A percentile compares a stretch with the other conserved stretches of the same genome.
Evolutionary conservation across 2,329 filamentous ascomycete species (phyloP).

Genomic region (Alternaria viburni): DNA sequence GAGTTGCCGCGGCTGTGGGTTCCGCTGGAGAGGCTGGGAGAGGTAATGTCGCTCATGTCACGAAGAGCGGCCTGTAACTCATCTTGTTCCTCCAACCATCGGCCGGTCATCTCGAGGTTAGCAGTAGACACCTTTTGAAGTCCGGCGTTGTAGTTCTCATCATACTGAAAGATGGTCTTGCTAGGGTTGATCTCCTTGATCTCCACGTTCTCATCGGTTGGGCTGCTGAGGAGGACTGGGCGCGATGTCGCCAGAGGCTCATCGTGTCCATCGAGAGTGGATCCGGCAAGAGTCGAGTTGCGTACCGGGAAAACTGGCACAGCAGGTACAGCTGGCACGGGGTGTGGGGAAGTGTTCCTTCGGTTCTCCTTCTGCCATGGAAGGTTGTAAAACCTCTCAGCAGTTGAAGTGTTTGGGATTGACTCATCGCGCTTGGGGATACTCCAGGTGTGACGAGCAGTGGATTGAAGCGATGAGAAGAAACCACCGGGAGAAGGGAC

Average conservation of each 20-base stretch:
- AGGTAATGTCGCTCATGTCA: conserved; percentile 56
- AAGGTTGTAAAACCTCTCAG: conserved; percentile 86
- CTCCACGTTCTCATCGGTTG: conserved; percentile 50
- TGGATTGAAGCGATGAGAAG: conserved; percentile 81
- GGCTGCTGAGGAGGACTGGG: conserved; percentile 34
- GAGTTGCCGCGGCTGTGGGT: conserved; percentile 45
- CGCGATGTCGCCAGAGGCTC: conserved; percentile 41
- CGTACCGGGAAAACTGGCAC: conserved; percentile 27
- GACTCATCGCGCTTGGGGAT: conserved; percentile 50
- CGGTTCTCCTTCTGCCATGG: conserved; percentile 68
- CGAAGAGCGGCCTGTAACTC: conserved; percentile 73
- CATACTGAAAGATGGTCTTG: conserved; percentile 73
- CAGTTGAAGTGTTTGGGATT: conserved; percentile 85
- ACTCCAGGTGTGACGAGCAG: conserved; percentile 83
- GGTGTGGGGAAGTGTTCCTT: conserved; percentile 31
- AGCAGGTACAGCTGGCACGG: conserved; percentile 22
- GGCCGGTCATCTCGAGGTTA: conserved; percentile 83
- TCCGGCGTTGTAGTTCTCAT: conserved; percentile 75
- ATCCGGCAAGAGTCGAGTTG: conserved; percentile 37
- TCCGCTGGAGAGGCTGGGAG: conserved; percentile 48
- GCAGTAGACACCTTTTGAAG: conserved; percentile 72
- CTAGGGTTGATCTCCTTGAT: conserved; percentile 65
- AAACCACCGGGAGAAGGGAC: conserved; percentile 92
- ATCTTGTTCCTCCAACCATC: conserved; percentile 85
- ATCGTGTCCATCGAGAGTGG: conserved; percentile 43